Conservation (phyloP, 306 rosid genomes). For the Phaseolus lunatus region DNA sequence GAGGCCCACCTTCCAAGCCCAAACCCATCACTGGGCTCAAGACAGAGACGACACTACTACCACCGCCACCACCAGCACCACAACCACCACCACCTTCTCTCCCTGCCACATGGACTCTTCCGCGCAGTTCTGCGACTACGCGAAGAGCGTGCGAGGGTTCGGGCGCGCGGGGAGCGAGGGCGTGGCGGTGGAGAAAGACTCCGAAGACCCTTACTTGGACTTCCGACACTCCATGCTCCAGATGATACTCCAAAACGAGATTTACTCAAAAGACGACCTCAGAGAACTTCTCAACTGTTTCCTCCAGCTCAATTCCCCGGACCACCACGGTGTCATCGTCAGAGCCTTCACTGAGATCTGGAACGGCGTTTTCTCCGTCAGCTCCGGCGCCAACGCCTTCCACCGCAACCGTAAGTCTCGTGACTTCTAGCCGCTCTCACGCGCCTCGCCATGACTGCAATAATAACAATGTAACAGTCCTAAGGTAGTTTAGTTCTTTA, state of each 20-base stretch:
- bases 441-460: not conserved
- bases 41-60: constrained; percentile 44
- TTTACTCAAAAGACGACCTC: constrained; percentile 79
- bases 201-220: constrained; percentile 90
- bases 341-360: constrained; percentile 93
- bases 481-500: not conserved
- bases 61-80: constrained; percentile 19
- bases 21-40: not conserved
- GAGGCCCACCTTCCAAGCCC: constrained; percentile 35
- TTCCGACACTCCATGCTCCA: constrained; percentile 90
- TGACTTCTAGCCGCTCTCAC: constrained; percentile 49
- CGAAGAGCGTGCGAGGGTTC: constrained; percentile 49
- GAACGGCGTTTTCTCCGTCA: constrained; percentile 77
- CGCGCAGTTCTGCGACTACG: constrained; percentile 37
- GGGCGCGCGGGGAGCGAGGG: constrained; percentile 79
- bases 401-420: constrained; percentile 57
- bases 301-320: constrained; percentile 78
- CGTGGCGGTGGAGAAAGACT: constrained; percentile 92
- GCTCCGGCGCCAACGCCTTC: constrained; percentile 16
- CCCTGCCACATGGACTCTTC: constrained; percentile 47
- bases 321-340: constrained; percentile 77
- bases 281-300: constrained; percentile 81
- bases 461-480: not conserved
- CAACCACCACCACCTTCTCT: constrained; percentile 48
- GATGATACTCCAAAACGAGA: constrained; percentile 92